These are phyloP conservation scores for Xylariaceae sp. DNA, from an alignment of 2,329 filamentous ascomycete genomes.

Conservation along the genomic window DNA sequence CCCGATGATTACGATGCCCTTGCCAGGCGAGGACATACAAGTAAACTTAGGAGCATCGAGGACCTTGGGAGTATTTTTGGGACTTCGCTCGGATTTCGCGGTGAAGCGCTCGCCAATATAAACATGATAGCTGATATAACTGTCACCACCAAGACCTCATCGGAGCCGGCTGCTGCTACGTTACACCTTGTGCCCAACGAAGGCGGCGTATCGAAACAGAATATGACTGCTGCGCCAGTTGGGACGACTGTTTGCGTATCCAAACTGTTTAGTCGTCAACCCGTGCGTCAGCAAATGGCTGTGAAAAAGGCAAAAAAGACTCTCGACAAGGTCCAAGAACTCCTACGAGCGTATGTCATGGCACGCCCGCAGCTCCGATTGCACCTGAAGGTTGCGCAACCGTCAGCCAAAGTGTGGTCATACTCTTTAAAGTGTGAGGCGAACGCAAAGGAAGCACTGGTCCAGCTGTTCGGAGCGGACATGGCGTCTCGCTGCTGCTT, in stretches of 20 bases:
- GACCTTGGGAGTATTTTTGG: slow-evolving; percentile 55
- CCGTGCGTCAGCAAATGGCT: slow-evolving; percentile 56
- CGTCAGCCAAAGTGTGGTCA: slow-evolving; percentile 49
- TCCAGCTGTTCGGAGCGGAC: slow-evolving; percentile 57
- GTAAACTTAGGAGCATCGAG: slow-evolving; percentile 61
- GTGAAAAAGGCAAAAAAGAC: slow-evolving; percentile 54
- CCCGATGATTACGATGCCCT: slow-evolving; percentile 55
- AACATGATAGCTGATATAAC: slow-evolving; percentile 54
- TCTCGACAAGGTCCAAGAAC: slow-evolving; percentile 51
- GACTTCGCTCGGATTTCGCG: slow-evolving; percentile 67
- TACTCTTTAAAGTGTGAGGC: slow-evolving; percentile 53
- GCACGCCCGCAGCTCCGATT: slow-evolving; percentile 59
- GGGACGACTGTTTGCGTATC: slow-evolving; percentile 63
- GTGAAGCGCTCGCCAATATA: slow-evolving; percentile 64
- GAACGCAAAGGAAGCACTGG: slow-evolving; percentile 50
- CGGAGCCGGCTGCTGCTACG: slow-evolving; percentile 52
- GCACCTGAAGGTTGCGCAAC: slow-evolving; percentile 52
- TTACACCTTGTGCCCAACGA: slow-evolving; percentile 38
- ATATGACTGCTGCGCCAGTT: slow-evolving; percentile 47
- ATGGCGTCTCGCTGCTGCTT: slow-evolving; percentile 51
- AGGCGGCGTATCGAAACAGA: slow-evolving; percentile 37
- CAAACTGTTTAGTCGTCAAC: slow-evolving; percentile 54
- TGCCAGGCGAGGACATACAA: slow-evolving; percentile 65
- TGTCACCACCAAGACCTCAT: slow-evolving; percentile 58
- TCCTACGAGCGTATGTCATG: slow-evolving; percentile 61